A percentile compares a stretch with the other conserved stretches of the same genome.
Conservation (phyloP, 1,139 yeast species). For the Hyphopichia buzzinii region DNA sequence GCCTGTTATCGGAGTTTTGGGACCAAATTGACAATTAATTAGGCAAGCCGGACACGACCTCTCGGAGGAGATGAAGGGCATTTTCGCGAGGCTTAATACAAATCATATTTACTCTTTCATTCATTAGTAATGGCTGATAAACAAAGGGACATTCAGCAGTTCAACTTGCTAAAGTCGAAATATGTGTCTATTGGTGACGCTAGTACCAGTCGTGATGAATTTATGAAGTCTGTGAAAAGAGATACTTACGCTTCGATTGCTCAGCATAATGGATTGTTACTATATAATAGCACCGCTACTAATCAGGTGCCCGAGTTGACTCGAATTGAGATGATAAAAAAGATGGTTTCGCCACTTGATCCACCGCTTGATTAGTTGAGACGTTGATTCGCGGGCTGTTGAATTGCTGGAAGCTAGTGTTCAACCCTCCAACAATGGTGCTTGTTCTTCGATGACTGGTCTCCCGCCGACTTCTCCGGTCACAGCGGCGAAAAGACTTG, state of each 20-base stretch:
- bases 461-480: slow-evolving; percentile 15
- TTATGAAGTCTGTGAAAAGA: slow-evolving; percentile 54
- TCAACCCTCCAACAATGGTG: slow-evolving; percentile 31
- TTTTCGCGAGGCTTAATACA: too few relatives aligned
- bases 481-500: slow-evolving; percentile 44
- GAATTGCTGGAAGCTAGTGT: too few relatives aligned
- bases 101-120: too few relatives aligned
- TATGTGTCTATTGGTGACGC: slow-evolving; percentile 73
- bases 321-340: slow-evolving; percentile 55
- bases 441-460: slow-evolving; percentile 17
- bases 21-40: not conserved
- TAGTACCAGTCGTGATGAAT: slow-evolving; percentile 54
- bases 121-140: slow-evolving; percentile 66
- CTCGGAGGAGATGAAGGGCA: too few relatives aligned
- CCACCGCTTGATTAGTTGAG: too few relatives aligned
- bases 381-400: too few relatives aligned
- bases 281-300: slow-evolving; percentile 64
- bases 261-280: slow-evolving; percentile 65
- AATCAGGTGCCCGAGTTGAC: slow-evolving; percentile 52
- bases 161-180: slow-evolving; percentile 57
- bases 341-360: slow-evolving; percentile 58
- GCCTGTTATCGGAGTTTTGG: too few relatives aligned
- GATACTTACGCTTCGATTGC: slow-evolving; percentile 74
- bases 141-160: slow-evolving; percentile 62
- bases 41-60: too few relatives aligned